A percentile compares a stretch with the other conserved stretches of the same genome.
Conservation (phyloP, 495 filamentous ascomycete species). For the Copromyces sp. region DNA sequence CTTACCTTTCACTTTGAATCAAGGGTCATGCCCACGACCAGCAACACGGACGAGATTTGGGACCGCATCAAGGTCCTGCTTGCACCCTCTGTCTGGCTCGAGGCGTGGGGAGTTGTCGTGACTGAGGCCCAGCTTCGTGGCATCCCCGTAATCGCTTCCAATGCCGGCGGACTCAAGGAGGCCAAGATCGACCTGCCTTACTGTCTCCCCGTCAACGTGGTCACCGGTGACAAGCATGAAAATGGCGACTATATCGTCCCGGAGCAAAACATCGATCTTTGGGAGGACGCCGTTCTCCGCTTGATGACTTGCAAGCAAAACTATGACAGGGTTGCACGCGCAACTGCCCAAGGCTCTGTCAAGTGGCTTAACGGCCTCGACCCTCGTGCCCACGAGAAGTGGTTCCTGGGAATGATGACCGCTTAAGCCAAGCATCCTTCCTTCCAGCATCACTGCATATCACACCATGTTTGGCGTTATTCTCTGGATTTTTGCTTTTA, state of each 20-base stretch:
- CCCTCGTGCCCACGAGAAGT: conserved; percentile 17
- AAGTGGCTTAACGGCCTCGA: conserved; percentile 16
- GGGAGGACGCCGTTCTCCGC: conserved; percentile 9
- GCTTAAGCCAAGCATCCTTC: background rate
- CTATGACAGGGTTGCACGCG: conserved; percentile 8
- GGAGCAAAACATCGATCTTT: conserved; percentile 15
- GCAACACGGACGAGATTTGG: conserved; percentile 23
- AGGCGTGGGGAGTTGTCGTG: conserved; percentile 25
- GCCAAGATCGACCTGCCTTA: conserved; percentile 21
- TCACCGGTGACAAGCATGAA: conserved; percentile 13
- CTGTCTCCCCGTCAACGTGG: conserved; percentile 19
- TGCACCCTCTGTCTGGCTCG: conserved; percentile 21
- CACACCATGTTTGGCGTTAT: background rate
- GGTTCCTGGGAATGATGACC: conserved; percentile 18
- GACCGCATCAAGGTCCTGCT: conserved; percentile 22
- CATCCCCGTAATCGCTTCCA: conserved; percentile 23
- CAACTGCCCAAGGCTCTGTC: conserved; percentile 8
- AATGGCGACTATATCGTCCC: conserved; percentile 20
- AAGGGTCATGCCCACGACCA: conserved; percentile 17
- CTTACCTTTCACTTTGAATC: background rate
- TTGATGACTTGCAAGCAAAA: conserved; percentile 12
- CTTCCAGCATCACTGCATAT: background rate
- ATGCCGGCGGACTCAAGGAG: conserved; percentile 21
- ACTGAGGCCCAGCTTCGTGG: conserved; percentile 25
- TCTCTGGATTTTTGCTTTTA: background rate